Evolutionary conservation across 768 basidiomycete genomes (phyloP), one percentile per base, ranked within the genome.

Genomic region (Mycena galopus): DNA sequence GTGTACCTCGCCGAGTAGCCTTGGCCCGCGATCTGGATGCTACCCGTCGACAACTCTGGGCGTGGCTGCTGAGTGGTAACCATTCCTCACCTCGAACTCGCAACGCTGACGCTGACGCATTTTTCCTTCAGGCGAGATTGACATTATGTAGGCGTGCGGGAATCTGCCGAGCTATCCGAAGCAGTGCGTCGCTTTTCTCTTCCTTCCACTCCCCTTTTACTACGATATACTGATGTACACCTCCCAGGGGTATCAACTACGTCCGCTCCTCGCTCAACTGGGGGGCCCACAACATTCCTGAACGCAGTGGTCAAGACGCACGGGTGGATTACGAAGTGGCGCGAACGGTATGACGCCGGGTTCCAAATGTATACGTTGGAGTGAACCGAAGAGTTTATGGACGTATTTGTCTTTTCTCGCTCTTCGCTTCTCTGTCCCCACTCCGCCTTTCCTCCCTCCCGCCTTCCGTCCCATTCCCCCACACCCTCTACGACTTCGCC

Each of bases 21-120:
- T 59, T 95, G 94, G 94, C 94, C 94, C 53, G 93, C 92, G 17
- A 90, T 95, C 50, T 94, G 93, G 92, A 94, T 94, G 93, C 86
- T 94, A 74, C 93, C 93, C 16, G 90, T 91, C 25, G 87, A 92
- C 76, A 86, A 89, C 94, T 94, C 72, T 93, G 93, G 2, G 81
- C 88, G 30, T 92, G 92, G 92, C 92, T 91, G 47, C 74, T 88
- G 64, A 91, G 89, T 65, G n/a, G n/a, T 35, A 35, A 35, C 7
- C 35, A 35, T 35, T 35, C 35, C 35, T 35, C 35, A 35, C 35
- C 35, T 35, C 35, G 35, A 35, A 6, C 35, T 35, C 35, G 7
- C 35, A 35, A 35, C 35, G 35, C 35, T 35, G 35, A 35, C 35
- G 35, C 35, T 35, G 35, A 35, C 35, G 35, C 35, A 35, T 35